phyloP scores from a whole-genome alignment of 75 land plant species.

The Selaginella tamariscina region DNA sequence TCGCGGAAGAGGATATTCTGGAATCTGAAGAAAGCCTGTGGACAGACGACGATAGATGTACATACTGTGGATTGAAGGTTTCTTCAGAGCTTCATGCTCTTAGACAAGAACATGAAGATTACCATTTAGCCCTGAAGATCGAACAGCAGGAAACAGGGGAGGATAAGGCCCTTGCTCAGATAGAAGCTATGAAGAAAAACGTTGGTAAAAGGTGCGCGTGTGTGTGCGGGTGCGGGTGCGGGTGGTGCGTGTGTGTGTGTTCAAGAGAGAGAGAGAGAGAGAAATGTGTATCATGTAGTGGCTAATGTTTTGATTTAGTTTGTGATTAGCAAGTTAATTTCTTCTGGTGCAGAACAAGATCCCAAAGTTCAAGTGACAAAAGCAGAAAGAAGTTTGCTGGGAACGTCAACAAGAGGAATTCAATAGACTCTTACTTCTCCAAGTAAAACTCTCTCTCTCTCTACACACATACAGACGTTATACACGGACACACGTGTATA shows the following conservation, averaged over 20 bases:
- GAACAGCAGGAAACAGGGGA: background rate
- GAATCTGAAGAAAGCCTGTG: background rate
- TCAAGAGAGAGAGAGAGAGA: too few relatives aligned
- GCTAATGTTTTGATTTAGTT: background rate
- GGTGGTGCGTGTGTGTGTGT: too few relatives aligned
- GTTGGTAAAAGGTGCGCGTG: background rate
- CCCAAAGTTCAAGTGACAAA: background rate
- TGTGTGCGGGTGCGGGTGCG: too few relatives aligned
- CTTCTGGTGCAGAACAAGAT: background rate
- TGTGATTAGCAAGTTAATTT: background rate
- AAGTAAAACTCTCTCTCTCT: too few relatives aligned
- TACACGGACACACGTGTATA: too few relatives aligned
- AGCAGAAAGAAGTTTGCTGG: background rate
- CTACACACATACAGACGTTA: too few relatives aligned
- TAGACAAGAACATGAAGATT: background rate
- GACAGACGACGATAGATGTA: background rate
- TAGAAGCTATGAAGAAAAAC: background rate
- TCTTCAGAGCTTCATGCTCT: background rate
- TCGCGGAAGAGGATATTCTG: too few relatives aligned
- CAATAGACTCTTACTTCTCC: background rate
- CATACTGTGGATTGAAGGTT: background rate
- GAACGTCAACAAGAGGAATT: background rate
- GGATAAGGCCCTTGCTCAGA: too few relatives aligned
- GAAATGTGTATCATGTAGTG: too few relatives aligned
- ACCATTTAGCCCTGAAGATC: background rate